Evolutionary conservation across 257 asterid genomes (phyloP).

Genomic region (Jacaranda mimosifolia): DNA sequence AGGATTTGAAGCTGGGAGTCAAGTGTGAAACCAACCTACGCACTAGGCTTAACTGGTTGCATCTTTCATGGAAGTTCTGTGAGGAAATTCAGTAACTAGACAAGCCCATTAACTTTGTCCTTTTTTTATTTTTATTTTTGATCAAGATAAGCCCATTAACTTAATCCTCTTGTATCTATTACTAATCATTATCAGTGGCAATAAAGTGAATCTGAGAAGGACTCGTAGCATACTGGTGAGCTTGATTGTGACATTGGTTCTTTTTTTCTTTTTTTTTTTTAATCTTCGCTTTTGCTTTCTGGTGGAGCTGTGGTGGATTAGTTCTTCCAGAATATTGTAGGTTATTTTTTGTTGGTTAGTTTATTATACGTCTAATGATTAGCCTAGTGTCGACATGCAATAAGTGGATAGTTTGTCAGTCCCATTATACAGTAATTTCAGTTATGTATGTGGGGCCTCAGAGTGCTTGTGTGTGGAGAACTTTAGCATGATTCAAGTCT

Average conservation of each 20-base stretch:
- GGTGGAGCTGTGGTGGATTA: not conserved
- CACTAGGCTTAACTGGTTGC: not conserved
- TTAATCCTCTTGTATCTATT: not conserved
- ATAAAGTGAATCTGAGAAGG: no score
- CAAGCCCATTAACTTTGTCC: not conserved
- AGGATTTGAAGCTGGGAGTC: not conserved
- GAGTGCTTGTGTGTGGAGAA: no score
- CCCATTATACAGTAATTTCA: conserved; percentile 19
- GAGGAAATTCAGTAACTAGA: not conserved
- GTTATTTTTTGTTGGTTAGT: not conserved
- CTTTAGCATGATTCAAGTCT: no score
- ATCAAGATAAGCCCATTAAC: not conserved
- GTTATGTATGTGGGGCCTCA: no score
- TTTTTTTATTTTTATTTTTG: no score
- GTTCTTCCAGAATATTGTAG: not conserved
- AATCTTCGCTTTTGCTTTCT: not conserved
- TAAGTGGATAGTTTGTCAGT: conserved; percentile 5
- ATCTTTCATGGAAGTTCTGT: no score
- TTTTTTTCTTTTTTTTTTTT: not conserved
- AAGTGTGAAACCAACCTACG: not conserved
- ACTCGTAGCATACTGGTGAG: not conserved
- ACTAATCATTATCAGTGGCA: not conserved
- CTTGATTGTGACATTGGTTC: not conserved
- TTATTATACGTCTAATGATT: not conserved
- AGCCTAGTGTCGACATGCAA: not conserved